Percentiles rank a stretch among this genome's conserved stretches.
These are phyloP conservation scores for Dentipellis fragilis DNA, from an alignment of 768 basidiomycete genomes.

Conservation along the genomic window DNA sequence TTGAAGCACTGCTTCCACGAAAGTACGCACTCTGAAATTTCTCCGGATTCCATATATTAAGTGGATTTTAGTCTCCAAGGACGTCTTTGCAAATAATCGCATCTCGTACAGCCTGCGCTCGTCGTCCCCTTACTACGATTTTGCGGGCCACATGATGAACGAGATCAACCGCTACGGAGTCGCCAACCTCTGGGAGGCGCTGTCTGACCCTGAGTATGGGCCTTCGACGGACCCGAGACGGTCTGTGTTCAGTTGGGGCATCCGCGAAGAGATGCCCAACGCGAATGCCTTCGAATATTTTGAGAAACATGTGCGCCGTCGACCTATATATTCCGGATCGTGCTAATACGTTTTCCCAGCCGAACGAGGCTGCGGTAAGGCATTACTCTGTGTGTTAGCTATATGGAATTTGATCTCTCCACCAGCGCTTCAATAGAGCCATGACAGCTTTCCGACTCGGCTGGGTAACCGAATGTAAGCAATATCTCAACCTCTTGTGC, in stretches of 20 bases:
- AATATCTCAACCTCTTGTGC: no score
- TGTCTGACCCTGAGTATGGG: conserved; percentile 1
- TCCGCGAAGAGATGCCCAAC: not conserved
- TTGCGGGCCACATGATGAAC: not conserved
- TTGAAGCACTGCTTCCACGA: conserved; percentile 33
- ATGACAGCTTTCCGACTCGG: not conserved
- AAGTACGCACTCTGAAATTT: conserved; percentile 1
- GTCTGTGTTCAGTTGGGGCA: not conserved
- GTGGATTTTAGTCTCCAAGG: conserved; percentile 17
- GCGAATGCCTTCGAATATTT: not conserved
- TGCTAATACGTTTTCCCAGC: not conserved
- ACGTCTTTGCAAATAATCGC: conserved; percentile 27
- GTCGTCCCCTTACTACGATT: conserved; percentile 2
- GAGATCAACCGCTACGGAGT: not conserved
- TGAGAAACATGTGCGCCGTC: not conserved
- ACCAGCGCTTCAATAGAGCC: not conserved
- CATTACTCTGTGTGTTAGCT: no score
- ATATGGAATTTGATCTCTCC: no score
- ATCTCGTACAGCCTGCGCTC: conserved; percentile 21
- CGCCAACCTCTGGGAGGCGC: not conserved
- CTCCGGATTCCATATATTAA: not conserved
- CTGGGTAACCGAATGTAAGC: not conserved
- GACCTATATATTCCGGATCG: not conserved
- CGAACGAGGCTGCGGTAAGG: not conserved
- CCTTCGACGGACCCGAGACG: not conserved